Percentiles rank a stretch among this genome's conserved stretches.
Conservation (phyloP, 2,329 filamentous ascomycete genomes). For the Escovopsis sp. region DNA sequence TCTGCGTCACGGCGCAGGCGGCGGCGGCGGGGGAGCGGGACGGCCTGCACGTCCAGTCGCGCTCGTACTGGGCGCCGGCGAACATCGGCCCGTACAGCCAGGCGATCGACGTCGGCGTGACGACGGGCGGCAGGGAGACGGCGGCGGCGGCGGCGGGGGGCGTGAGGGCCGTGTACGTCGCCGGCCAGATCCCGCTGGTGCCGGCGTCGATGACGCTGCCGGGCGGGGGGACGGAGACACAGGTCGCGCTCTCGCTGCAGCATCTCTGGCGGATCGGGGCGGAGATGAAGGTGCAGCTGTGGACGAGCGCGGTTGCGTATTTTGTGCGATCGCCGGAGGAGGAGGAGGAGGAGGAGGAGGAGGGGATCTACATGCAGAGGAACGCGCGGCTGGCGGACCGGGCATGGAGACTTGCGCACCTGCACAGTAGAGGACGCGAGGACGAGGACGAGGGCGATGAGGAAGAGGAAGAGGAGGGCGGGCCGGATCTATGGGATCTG, state of each 20-base stretch:
- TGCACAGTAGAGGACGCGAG: conserved; percentile 18
- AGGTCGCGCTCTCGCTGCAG: conserved; percentile 64
- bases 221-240: conserved; percentile 17
- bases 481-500: conserved; percentile 54
- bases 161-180: conserved; percentile 44
- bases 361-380: conserved; percentile 9
- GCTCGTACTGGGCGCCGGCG: conserved; percentile 94
- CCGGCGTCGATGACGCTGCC: conserved; percentile 61
- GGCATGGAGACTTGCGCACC: conserved; percentile 35
- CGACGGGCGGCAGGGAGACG: conserved; percentile 5
- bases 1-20: conserved; percentile 31
- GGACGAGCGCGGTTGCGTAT: conserved; percentile 63
- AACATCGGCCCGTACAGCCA: conserved; percentile 98
- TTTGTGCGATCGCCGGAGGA: conserved; percentile 31
- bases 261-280: conserved; percentile 75
- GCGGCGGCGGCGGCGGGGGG: conserved; percentile 1
- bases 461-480: conserved; percentile 23
- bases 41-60: conserved; percentile 76
- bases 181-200: conserved; percentile 82
- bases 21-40: conserved; percentile 27
- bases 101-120: conserved; percentile 44
- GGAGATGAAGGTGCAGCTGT: conserved; percentile 58
- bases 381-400: conserved; percentile 28
- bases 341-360: conserved; percentile 7
- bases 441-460: background rate